phyloP scores from a whole-genome alignment of 805 yeast species.

The Komagataella ulmi region DNA sequence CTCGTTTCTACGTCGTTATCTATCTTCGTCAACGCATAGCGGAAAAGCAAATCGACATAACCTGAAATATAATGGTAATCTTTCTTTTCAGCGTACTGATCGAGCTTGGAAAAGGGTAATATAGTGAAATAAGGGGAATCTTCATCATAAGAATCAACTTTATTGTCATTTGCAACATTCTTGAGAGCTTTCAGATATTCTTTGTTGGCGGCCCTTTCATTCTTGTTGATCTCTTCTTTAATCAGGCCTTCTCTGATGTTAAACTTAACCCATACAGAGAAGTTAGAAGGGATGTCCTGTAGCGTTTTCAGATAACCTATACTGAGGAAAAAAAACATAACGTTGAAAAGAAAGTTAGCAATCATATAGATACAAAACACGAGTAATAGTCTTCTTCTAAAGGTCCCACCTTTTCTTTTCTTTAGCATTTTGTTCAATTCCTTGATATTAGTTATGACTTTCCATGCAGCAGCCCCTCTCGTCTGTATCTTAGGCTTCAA shows the following conservation, averaged over 20 bases:
- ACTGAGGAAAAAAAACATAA: constrained; percentile 18
- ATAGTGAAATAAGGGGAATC: constrained; percentile 9
- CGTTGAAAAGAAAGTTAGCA: constrained; percentile 21
- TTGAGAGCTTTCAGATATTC: constrained; percentile 18
- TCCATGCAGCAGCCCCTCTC: constrained; percentile 18
- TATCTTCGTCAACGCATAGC: constrained; percentile 23
- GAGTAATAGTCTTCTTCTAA: constrained; percentile 28
- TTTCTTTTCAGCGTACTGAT: constrained; percentile 15
- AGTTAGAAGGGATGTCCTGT: constrained; percentile 14
- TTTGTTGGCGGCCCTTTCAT: constrained; percentile 19
- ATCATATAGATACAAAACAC: constrained; percentile 28
- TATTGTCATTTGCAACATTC: constrained; percentile 16
- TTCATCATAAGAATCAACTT: constrained; percentile 10
- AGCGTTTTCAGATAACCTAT: constrained; percentile 14
- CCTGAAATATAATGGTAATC: constrained; percentile 18
- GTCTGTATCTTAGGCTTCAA: background rate
- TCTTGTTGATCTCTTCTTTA: constrained; percentile 20
- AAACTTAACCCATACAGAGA: constrained; percentile 15
- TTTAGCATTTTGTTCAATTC: constrained; percentile 12
- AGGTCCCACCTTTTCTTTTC: constrained; percentile 24
- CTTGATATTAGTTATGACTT: constrained; percentile 15
- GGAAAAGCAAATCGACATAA: constrained; percentile 22
- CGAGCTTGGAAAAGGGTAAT: constrained; percentile 11
- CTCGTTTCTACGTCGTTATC: constrained; percentile 12
- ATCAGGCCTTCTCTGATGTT: constrained; percentile 23